A percentile compares a stretch with the other conserved stretches of the same genome.
phyloP scores from a whole-genome alignment of 768 basidiomycete genomes.

The Tricholoma matsutake region DNA sequence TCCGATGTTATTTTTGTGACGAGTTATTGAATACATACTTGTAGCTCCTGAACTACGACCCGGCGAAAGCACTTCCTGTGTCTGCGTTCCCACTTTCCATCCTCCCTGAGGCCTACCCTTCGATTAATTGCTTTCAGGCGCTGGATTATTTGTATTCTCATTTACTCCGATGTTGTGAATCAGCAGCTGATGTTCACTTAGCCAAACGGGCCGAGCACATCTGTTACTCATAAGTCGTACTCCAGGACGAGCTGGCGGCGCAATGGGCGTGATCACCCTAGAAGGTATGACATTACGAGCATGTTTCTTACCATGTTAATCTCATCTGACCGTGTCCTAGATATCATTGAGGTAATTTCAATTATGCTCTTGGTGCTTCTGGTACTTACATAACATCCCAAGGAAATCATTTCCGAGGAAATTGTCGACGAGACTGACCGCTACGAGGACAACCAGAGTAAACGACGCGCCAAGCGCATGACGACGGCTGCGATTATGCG shows the following conservation, averaged over 20 bases:
- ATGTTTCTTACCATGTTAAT: not conserved
- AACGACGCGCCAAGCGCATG: slow-evolving; percentile 64
- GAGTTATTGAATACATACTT: not conserved
- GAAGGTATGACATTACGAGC: slow-evolving; percentile 47
- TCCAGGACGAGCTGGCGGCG: slow-evolving; percentile 81
- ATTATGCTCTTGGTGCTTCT: not conserved
- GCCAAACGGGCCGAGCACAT: slow-evolving; percentile 94
- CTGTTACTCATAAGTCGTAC: slow-evolving; percentile 80
- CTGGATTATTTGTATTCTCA: slow-evolving; percentile 79
- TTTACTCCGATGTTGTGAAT: not conserved
- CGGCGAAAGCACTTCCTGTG: slow-evolving; percentile 71
- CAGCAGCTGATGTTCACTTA: slow-evolving; percentile 21
- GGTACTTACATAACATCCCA: slow-evolving; percentile 9
- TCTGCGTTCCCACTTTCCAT: slow-evolving; percentile 76
- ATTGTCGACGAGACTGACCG: slow-evolving; percentile 95
- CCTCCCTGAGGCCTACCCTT: slow-evolving; percentile 83
- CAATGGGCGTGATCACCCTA: slow-evolving; percentile 86
- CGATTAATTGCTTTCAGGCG: slow-evolving; percentile 93
- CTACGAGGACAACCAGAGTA: slow-evolving; percentile 84
- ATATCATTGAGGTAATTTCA: slow-evolving; percentile 63
- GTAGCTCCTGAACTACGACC: slow-evolving; percentile 87
- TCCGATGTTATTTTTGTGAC: slow-evolving; percentile 2
- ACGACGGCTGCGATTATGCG: slow-evolving; percentile 78
- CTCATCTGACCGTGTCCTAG: slow-evolving; percentile 30
- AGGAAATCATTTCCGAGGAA: slow-evolving; percentile 95